Evolutionary conservation across 2,329 filamentous ascomycete species (phyloP), one percentile per base, ranked within the genome.

Genomic region (Colletotrichum sansevieriae): DNA sequence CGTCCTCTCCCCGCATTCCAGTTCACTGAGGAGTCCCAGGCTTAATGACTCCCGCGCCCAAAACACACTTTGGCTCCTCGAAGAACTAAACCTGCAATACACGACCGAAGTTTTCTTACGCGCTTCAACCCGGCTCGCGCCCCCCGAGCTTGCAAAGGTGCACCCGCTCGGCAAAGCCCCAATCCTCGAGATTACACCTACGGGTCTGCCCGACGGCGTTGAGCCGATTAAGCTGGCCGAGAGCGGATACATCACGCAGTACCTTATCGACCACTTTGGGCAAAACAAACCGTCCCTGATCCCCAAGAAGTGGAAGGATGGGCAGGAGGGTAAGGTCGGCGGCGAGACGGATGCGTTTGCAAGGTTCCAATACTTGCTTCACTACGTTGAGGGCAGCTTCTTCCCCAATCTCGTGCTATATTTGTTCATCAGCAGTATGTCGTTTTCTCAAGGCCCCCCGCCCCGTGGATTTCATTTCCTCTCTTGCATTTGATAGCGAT

Each of bases 131-230:
- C 81, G 79, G 59, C 83, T 92, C 15, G 95, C 95, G 1, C 93
- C 93, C 3, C 83, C 88, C 0, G 91, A 92, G 74, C 86, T 98
- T 46, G 91, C 91, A 75, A 84, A 92, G 71, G 81, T 97, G 39
- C 94, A 97, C 76, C 91, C 93, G 0, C 85, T 98, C 4, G 95
- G 95, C 70, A 97, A 97, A 78, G 94, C 93, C 1, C 95, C 95
- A 0, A 82, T 95, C 44, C 82, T 98, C 71, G 88, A 87, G 9
- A 83, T 98, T 73, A 81, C 80, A 18, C 76, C 82, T 9, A 39
- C 20, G 35, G 46, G 33, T 11, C 7, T 15, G 44, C 25, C 12
- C 29, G 35, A 51, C 47, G 39, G 29, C 5, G 72, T 57, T 2
- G 76, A 85, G 72, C 82, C 85, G 3, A 74, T 88, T 11, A 86